These are phyloP conservation scores for Neocucurbitaria cava DNA, from an alignment of 2,329 filamentous ascomycete species.

Conservation along the genomic window DNA sequence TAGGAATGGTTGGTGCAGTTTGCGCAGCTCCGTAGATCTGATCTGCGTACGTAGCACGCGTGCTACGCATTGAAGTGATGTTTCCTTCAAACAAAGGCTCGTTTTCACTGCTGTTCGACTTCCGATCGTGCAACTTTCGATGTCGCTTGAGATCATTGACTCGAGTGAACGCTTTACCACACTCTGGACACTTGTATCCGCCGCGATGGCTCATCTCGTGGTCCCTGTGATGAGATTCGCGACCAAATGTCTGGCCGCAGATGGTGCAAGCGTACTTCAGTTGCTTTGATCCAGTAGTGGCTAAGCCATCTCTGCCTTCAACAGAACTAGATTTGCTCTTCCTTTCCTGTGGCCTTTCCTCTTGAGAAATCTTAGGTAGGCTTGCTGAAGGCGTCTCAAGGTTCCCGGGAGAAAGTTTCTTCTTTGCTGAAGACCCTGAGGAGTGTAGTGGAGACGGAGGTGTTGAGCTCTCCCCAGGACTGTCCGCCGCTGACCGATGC, in stretches of 20 bases:
- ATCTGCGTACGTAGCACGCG: constrained; percentile 11
- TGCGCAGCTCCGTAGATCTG: too few species aligned
- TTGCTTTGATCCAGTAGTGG: neutral
- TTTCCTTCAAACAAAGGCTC: constrained; percentile 25
- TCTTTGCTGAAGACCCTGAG: neutral
- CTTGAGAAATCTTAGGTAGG: neutral
- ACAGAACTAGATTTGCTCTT: neutral
- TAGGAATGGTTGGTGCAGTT: too few species aligned
- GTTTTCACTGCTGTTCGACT: neutral
- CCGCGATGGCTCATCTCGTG: constrained; percentile 51
- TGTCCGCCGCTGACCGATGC: neutral
- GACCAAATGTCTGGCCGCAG: constrained; percentile 50
- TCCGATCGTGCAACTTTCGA: constrained; percentile 33
- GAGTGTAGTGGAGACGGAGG: neutral
- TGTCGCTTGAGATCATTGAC: constrained; percentile 32
- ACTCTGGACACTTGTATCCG: constrained; percentile 30
- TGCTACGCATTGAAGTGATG: constrained; percentile 27
- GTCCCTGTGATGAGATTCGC: constrained; percentile 44
- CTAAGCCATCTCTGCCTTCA: neutral
- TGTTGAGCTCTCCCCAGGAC: neutral
- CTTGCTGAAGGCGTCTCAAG: neutral
- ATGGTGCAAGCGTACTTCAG: constrained; percentile 40
- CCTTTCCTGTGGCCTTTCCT: neutral
- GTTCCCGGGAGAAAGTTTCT: neutral
- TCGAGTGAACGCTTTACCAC: constrained; percentile 36